These are phyloP conservation scores for Venturia asperata DNA, from an alignment of 2,329 filamentous ascomycete genomes.

Conservation along the genomic window DNA sequence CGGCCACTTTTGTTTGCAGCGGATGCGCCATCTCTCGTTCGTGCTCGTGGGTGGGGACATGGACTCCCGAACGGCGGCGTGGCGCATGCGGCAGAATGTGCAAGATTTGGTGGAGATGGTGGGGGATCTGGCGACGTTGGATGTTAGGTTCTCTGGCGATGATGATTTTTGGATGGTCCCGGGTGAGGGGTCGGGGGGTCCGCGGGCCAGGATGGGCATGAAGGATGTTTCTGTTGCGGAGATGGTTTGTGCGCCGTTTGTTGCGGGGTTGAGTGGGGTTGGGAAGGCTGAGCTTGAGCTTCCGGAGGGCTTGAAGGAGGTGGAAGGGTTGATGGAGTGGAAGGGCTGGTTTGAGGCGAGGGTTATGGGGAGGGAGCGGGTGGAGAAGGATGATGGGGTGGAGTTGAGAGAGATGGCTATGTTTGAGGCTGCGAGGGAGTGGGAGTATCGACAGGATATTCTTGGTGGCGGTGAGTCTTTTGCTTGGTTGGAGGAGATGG, in stretches of 20 bases:
- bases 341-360: background rate
- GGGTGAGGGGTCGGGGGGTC: background rate
- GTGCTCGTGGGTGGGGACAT: constrained; percentile 1
- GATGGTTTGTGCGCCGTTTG: constrained; percentile 3
- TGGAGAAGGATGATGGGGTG: background rate
- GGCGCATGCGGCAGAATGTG: constrained; percentile 14
- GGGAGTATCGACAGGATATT: constrained; percentile 3
- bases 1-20: constrained; percentile 12
- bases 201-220: background rate
- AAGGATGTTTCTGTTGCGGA: background rate
- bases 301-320: background rate
- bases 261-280: background rate
- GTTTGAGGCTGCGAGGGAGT: constrained; percentile 7
- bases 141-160: background rate
- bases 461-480: background rate
- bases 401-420: background rate
- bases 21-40: constrained; percentile 16
- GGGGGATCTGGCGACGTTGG: background rate
- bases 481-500: background rate
- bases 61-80: background rate
- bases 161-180: background rate
- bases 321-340: background rate
- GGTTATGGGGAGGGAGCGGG: background rate
- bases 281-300: background rate
- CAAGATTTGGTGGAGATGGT: constrained; percentile 3